Conservation (phyloP, 2,329 filamentous ascomycete genomes). For the Aspergillus tamarii region DNA sequence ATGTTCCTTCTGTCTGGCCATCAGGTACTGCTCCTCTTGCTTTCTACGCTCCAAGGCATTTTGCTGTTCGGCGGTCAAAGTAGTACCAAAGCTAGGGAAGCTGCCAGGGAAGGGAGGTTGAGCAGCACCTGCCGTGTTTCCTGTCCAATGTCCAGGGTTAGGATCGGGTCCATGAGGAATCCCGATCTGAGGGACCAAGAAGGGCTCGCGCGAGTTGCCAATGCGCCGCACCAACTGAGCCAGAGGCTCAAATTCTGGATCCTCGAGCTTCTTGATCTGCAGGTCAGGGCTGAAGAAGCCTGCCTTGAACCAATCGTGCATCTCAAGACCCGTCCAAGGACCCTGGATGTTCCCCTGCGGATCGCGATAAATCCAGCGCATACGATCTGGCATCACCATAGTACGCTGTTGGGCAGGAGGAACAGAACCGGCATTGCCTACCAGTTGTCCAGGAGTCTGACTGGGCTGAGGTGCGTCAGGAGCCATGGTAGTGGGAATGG, state of each 20-base stretch:
- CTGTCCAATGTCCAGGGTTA: conserved; percentile 53
- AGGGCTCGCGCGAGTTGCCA: conserved; percentile 95
- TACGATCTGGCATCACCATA: conserved; percentile 99
- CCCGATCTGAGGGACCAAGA: conserved; percentile 95
- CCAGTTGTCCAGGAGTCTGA: conserved; percentile 39
- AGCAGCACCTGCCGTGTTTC: conserved; percentile 61
- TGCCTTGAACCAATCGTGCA: conserved; percentile 99
- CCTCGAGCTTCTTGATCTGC: conserved; percentile 92
- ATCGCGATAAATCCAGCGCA: conserved; percentile 98
- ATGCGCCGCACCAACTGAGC: conserved; percentile 94
- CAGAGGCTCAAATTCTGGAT: conserved; percentile 89
- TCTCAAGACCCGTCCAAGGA: conserved; percentile 93
- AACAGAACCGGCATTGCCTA: conserved; percentile 62
- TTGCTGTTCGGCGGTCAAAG: conserved; percentile 94
- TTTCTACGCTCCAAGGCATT: conserved; percentile 95
- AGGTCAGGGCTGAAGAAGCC: conserved; percentile 96
- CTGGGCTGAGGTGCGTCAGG: conserved; percentile 34
- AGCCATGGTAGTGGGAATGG: conserved; percentile 35
- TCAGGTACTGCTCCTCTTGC: conserved; percentile 96
- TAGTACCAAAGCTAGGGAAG: conserved; percentile 95
- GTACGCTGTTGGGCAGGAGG: conserved; percentile 72
- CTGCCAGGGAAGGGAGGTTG: conserved; percentile 89
- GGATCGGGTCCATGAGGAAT: conserved; percentile 82
- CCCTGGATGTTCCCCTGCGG: conserved; percentile 91
- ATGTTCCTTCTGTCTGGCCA: conserved; percentile 94